These are phyloP conservation scores for Biscogniauxia sp. DNA, from an alignment of 2,329 filamentous ascomycete species.

Conservation along the genomic window DNA sequence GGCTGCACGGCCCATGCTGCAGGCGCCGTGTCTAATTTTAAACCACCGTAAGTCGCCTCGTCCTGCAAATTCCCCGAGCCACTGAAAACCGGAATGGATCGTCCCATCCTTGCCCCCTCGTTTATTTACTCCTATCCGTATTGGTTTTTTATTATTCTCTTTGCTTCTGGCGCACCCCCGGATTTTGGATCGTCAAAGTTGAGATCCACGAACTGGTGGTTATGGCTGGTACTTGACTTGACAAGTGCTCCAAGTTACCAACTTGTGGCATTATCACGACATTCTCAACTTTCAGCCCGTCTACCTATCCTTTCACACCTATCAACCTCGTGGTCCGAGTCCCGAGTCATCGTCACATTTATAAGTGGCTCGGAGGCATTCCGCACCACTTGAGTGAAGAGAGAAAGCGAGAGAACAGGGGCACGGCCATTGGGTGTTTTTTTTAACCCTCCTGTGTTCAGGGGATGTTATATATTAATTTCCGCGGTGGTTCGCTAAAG, in stretches of 20 bases:
- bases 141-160: not conserved
- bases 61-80: conserved; percentile 18
- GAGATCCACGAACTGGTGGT: not conserved
- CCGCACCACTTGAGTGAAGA: not conserved
- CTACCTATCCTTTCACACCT: too few relatives aligned
- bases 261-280: not conserved
- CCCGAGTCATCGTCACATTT: not conserved
- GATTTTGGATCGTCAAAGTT: not conserved
- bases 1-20: not conserved
- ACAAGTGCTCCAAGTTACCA: not conserved
- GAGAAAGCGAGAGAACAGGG: not conserved
- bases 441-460: conserved; percentile 12
- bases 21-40: conserved; percentile 18
- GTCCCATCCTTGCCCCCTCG: conserved; percentile 5
- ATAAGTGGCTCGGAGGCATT: not conserved
- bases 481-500: conserved; percentile 25
- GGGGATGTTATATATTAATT: conserved; percentile 24
- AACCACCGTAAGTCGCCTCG: conserved; percentile 21
- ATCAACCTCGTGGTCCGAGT: not conserved
- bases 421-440: conserved; percentile 4
- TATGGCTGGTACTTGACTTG: not conserved
- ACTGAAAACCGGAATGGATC: conserved; percentile 9
- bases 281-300: not conserved
- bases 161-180: not conserved
- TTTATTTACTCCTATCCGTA: conserved; percentile 3